Percentiles rank a stretch among this genome's conserved stretches.
phyloP scores from a whole-genome alignment of 75 land plant species.

The Pseudotsuga menziesii region DNA sequence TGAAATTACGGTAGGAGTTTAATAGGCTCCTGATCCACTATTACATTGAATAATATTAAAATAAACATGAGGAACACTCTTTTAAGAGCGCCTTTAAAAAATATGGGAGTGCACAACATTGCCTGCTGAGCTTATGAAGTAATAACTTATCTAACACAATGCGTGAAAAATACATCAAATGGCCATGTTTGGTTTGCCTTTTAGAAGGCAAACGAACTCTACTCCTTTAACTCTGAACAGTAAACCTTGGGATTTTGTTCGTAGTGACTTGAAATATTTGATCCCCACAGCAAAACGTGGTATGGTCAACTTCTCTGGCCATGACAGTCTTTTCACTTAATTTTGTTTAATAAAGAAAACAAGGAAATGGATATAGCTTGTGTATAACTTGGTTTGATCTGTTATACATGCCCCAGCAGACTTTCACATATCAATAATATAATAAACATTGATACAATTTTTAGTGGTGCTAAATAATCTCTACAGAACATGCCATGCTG shows the following conservation, averaged over 20 bases:
- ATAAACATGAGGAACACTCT: neutral
- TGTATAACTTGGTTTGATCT: constrained; percentile 1
- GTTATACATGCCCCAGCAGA: neutral
- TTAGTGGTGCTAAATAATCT: neutral
- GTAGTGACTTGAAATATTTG: neutral
- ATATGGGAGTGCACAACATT: constrained; percentile 1
- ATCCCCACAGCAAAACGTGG: neutral
- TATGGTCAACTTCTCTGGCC: neutral
- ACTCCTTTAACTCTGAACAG: neutral
- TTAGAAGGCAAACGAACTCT: neutral
- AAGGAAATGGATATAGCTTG: neutral
- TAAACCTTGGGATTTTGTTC: neutral
- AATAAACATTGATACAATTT: neutral
- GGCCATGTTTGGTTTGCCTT: neutral
- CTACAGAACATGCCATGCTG: constrained; percentile 5
- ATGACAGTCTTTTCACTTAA: neutral
- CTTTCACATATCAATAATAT: constrained; percentile 3
- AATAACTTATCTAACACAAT: neutral
- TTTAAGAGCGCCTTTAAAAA: neutral
- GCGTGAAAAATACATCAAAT: neutral
- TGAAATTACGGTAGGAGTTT: neutral
- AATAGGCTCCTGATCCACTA: neutral
- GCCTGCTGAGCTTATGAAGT: neutral
- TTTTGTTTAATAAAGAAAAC: neutral
- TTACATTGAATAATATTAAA: neutral